Base-by-base conservation (phyloP, 805 yeast genomes). In the Barnettozyma salicaria region DNA sequence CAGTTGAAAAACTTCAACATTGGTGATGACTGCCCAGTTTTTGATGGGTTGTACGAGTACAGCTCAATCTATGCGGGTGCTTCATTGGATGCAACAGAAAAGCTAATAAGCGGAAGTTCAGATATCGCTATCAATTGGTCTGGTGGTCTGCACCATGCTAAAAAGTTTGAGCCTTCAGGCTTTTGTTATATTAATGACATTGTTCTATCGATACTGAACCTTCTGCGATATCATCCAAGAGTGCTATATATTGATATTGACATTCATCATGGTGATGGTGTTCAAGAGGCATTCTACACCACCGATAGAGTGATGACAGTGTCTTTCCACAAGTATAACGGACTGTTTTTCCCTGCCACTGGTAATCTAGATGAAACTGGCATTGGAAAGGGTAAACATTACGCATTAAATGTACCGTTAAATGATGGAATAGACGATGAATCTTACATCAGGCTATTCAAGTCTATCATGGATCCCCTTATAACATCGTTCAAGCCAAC, bases 261-360 rank as follows among this genome's bases (percentile, higher is more conserved):
- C 57, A 80, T 87, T 18, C 96, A 87, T 56, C 96, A 87, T 55
- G 96, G 96, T 22, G 96, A 87, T 59, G 96, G 96, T 43, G 96
- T 87, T 5, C 94, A 88, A 58, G 96, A 88, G 59, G 96, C 96
- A 1, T 87, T 87, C 52, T 88, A 87, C 58, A 76, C 94, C 22
- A 84, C 95, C 1, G 96, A 88, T 59, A 65, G 96, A 30, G 96
- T 87, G 25, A 85, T 83, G 86, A 86, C 96, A 2, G 74, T 82
- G 39, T 83, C 95, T 6, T 86, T 87, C 65, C 96, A 87, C 64
- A 88, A 88, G 57, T 88, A 85, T 47, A 37, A 37, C 12, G 95
- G 95, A 18, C 92, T 83, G 59, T 87, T 84, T 55, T 87, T 87
- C 70, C 96, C 96, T 2, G 96, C 94, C 34, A 87, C 96, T 0